These are phyloP conservation scores for Stropharia rugosoannulata DNA, from an alignment of 768 basidiomycete species.

Conservation along the genomic window DNA sequence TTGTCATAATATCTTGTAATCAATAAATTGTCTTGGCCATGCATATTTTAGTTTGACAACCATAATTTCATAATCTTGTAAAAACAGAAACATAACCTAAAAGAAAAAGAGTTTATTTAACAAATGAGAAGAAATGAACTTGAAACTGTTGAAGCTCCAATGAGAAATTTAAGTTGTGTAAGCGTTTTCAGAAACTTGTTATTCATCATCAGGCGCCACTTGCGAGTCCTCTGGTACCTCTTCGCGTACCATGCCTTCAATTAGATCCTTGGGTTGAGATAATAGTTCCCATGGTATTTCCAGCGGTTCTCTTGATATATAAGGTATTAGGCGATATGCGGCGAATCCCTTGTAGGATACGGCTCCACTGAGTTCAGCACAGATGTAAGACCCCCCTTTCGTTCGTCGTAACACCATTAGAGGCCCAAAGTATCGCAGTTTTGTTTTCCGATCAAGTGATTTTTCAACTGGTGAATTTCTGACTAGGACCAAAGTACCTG, in stretches of 20 bases:
- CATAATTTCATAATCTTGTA: too few species aligned
- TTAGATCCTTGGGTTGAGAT: not conserved
- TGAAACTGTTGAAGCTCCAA: too few species aligned
- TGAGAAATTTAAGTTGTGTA: too few species aligned
- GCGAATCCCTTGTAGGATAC: not conserved
- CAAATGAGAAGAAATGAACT: too few species aligned
- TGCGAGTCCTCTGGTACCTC: not conserved
- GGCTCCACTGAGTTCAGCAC: not conserved
- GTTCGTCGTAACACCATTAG: not conserved
- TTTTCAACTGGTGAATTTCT: not conserved
- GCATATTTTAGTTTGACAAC: too few species aligned
- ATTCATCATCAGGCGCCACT: not conserved
- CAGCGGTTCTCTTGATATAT: not conserved
- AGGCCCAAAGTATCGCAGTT: not conserved
- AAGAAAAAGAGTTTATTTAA: too few species aligned
- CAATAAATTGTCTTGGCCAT: too few species aligned
- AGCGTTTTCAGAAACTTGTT: not conserved
- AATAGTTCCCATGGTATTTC: not conserved
- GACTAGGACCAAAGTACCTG: not conserved
- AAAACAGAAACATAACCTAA: too few species aligned
- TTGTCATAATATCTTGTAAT: too few species aligned
- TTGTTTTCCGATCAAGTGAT: not conserved
- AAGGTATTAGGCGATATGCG: not conserved
- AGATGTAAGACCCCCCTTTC: not conserved
- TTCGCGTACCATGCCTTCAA: not conserved